Conservation (phyloP, 2,329 filamentous ascomycete species). For the Ceratocystiopsis sp. region DNA sequence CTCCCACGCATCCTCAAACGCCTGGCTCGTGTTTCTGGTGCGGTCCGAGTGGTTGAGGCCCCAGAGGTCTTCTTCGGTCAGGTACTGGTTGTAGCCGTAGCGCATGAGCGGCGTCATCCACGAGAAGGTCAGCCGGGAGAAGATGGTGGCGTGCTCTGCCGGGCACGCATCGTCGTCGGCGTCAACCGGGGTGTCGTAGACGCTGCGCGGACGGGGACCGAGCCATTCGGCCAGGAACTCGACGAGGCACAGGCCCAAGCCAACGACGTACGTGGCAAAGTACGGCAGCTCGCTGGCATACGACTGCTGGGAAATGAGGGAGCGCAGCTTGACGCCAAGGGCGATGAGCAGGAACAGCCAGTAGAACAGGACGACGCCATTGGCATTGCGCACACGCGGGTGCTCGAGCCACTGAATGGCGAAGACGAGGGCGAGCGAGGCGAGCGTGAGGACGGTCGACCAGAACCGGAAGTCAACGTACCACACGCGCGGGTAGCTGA, state of each 20-base stretch:
- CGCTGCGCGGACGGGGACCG: conserved; percentile 52
- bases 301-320: conserved; percentile 61
- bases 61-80: conserved; percentile 95
- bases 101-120: conserved; percentile 99
- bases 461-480: conserved; percentile 72
- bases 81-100: conserved; percentile 74
- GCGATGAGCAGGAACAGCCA: conserved; percentile 76
- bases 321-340: conserved; percentile 69
- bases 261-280: conserved; percentile 60
- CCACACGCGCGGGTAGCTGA: conserved; percentile 53
- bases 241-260: conserved; percentile 48
- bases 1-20: conserved; percentile 62
- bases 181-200: conserved; percentile 38
- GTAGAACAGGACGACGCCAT: conserved; percentile 79
- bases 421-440: conserved; percentile 60
- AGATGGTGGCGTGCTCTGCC: conserved; percentile 82
- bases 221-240: conserved; percentile 76
- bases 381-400: conserved; percentile 64
- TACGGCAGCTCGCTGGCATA: conserved; percentile 51
- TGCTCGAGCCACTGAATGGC: conserved; percentile 76
- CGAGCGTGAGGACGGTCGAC: conserved; percentile 54
- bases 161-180: conserved; percentile 50
- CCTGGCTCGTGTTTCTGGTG: conserved; percentile 52
- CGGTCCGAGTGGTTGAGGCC: conserved; percentile 67
- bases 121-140: conserved; percentile 82